A percentile compares a stretch with the other conserved stretches of the same genome.
Conservation (phyloP, 768 basidiomycete species). For the Flagelloscypha sp. region DNA sequence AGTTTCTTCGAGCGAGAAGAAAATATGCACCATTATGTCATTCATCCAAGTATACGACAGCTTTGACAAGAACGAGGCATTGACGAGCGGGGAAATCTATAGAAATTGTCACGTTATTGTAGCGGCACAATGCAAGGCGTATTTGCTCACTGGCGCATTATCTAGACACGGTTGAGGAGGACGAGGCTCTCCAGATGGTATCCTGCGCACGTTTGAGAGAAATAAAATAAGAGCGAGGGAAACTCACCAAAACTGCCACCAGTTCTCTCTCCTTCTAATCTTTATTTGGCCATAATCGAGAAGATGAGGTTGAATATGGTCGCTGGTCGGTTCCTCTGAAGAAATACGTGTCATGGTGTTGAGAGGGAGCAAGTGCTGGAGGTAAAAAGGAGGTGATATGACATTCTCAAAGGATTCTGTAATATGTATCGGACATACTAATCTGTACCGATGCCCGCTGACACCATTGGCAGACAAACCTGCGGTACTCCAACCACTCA, state of each 20-base stretch:
- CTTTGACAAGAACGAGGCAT: constrained; percentile 48
- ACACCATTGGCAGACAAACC: too few relatives aligned
- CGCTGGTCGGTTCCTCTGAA: too few relatives aligned
- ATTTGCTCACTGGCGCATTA: constrained; percentile 37
- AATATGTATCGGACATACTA: too few relatives aligned
- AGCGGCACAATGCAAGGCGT: neutral
- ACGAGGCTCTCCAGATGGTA: constrained; percentile 48
- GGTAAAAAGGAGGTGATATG: too few relatives aligned
- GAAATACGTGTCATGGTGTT: too few relatives aligned
- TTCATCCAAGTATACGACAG: constrained; percentile 63
- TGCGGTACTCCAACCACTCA: too few relatives aligned
- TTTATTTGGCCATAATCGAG: too few relatives aligned
- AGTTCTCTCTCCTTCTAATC: constrained; percentile 33
- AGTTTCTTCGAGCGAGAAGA: neutral
- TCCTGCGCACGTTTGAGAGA: constrained; percentile 46
- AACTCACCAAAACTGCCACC: constrained; percentile 49
- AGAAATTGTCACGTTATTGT: neutral
- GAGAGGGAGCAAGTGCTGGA: too few relatives aligned
- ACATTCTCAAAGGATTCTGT: too few relatives aligned
- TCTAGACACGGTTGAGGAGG: constrained; percentile 46
- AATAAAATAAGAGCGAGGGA: constrained; percentile 1
- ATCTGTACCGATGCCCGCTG: too few relatives aligned
- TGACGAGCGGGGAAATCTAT: constrained; percentile 48
- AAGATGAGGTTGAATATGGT: too few relatives aligned
- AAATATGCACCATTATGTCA: constrained; percentile 38